Evolutionary conservation across 1,139 yeast species (phyloP), one percentile per base, ranked within the genome.

Genomic region (Geotrichum fermentans): DNA sequence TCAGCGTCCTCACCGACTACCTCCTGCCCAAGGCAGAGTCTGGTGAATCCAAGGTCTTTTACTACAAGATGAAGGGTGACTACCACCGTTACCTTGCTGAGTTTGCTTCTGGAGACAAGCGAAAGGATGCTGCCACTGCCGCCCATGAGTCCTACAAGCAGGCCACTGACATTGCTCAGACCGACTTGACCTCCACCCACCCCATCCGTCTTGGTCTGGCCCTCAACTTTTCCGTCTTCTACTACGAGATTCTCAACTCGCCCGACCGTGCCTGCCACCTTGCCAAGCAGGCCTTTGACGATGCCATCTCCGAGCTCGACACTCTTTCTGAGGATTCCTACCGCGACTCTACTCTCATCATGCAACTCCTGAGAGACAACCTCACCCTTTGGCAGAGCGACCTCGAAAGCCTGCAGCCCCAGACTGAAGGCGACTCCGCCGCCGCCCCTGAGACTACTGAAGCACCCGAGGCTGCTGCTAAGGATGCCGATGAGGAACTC

Each of bases 31-130:
- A 92, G 60, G 97, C 98, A 58, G 94, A 87, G 71, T 82, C 95
- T 57, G 97, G 97, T 65, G 98, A 92, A 75, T 88, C 97, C 51
- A 90, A 90, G 79, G 98, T 92, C 53, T 92, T 92, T 73, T 92
- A 92, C 80, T 90, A 88, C 77, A 92, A 92, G 82, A 90, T 92
- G 97, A 90, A 92, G 80, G 98, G 98, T 76, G 98, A 92, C 72
- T 92, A 92, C 79, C 96, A 90, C 78, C 95, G 98, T 78, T 92
- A 92, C 73, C 80, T 92, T 73, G 98, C 98, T 56, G 98, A 92
- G 75, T 90, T 92, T 67, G 95, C 97, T 59, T 77, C 84, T 59
- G 82, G 89, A 60, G 96, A 89, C 63, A 87, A 86, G 75, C 87
- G 97, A 71, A 89, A 88, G 71, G 92, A 82, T 61, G 96, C 97